Conservation (phyloP, 208 protist genomes). For the Angomonas ambiguus region DNA sequence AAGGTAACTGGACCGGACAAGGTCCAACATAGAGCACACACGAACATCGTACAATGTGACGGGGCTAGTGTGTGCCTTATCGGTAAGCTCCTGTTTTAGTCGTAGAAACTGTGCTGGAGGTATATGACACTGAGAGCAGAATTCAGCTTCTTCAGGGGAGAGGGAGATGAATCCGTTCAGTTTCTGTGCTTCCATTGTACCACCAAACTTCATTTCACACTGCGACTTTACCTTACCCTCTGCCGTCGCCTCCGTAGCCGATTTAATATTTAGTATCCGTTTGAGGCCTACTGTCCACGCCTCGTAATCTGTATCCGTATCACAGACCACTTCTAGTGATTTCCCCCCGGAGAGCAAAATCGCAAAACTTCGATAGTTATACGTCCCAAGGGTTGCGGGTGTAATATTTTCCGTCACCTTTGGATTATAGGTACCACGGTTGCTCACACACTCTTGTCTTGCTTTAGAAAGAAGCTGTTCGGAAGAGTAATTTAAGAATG, state of each 20-base stretch:
- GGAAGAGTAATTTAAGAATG: slow-evolving; percentile 69
- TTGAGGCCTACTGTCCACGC: slow-evolving; percentile 86
- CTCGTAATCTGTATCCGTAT: slow-evolving; percentile 87
- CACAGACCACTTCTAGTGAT: slow-evolving; percentile 84
- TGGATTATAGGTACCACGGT: slow-evolving; percentile 75
- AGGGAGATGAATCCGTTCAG: slow-evolving; percentile 79
- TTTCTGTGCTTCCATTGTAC: slow-evolving; percentile 65
- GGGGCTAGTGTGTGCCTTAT: slow-evolving; percentile 58
- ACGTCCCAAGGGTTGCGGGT: slow-evolving; percentile 59
- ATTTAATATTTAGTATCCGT: slow-evolving; percentile 64
- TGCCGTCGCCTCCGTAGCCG: slow-evolving; percentile 43
- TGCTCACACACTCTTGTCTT: slow-evolving; percentile 51
- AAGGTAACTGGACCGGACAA: slow-evolving; percentile 72
- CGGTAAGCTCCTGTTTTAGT: slow-evolving; percentile 76
- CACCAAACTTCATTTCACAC: slow-evolving; percentile 73
- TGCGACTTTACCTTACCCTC: neutral
- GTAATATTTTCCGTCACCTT: slow-evolving; percentile 77
- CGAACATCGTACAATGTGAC: slow-evolving; percentile 88
- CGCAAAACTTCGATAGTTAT: slow-evolving; percentile 86
- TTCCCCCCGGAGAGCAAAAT: slow-evolving; percentile 75
- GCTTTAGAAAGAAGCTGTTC: slow-evolving; percentile 68
- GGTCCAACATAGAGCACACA: slow-evolving; percentile 69
- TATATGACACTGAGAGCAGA: slow-evolving; percentile 86
- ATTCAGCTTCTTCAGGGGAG: slow-evolving; percentile 52
- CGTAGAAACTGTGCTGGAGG: slow-evolving; percentile 81